phyloP scores from a whole-genome alignment of 1,284 basidiomycete species.

The Athelia psychrophila region DNA sequence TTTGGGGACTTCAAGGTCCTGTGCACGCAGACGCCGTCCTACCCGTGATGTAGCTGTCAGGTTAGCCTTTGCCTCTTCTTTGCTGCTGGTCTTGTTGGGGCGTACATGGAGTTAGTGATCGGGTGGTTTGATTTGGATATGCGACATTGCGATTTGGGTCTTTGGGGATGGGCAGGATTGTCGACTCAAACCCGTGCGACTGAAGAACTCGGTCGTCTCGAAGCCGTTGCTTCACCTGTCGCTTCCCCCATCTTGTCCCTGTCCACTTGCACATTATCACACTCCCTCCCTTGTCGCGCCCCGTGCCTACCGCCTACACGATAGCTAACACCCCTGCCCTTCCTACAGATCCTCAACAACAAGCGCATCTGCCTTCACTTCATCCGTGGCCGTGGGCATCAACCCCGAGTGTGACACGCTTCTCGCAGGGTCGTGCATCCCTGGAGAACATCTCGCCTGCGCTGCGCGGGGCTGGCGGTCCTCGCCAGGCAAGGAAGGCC shows the following conservation, averaged over 20 bases:
- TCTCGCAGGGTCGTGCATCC: conserved; percentile 56
- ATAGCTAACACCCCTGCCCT: conserved; percentile 10
- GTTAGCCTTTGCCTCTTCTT: conserved; percentile 32
- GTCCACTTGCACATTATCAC: background rate
- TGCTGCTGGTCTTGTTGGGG: too few relatives aligned
- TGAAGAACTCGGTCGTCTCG: too few relatives aligned
- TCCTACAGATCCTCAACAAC: conserved; percentile 38
- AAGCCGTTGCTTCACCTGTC: too few relatives aligned
- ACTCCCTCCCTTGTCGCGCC: conserved; percentile 4
- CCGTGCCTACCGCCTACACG: conserved; percentile 5
- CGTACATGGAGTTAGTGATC: too few relatives aligned
- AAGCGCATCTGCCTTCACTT: conserved; percentile 35
- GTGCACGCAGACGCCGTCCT: conserved; percentile 57
- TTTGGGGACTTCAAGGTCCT: conserved; percentile 63
- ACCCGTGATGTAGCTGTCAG: conserved; percentile 69
- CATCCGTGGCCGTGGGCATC: conserved; percentile 55
- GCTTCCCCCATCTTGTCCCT: background rate
- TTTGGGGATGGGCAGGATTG: background rate
- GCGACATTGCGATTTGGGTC: background rate
- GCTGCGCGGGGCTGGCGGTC: conserved; percentile 43
- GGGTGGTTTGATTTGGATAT: too few relatives aligned
- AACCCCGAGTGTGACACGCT: conserved; percentile 56
- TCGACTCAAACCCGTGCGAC: too few relatives aligned
- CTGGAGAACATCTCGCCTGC: conserved; percentile 69
- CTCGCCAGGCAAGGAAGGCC: conserved; percentile 44